Conservation (phyloP, 2,329 filamentous ascomycete species). For the Chalara sp. region DNA sequence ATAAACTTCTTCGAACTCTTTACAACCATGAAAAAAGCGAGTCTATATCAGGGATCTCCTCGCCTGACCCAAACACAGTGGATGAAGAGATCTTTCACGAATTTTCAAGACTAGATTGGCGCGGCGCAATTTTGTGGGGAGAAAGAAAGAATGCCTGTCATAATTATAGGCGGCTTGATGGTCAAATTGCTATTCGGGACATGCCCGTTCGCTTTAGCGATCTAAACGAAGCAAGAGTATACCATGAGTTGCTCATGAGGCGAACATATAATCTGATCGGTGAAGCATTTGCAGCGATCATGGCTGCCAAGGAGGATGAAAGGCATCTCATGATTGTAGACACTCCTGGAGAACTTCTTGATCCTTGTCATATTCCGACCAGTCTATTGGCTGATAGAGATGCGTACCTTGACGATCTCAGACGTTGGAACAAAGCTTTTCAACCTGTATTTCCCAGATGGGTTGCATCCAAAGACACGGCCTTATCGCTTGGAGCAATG, state of each 20-base stretch:
- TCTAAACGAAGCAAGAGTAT: constrained; percentile 8
- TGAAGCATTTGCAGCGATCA: constrained; percentile 6
- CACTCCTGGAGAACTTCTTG: constrained; percentile 6
- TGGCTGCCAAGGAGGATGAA: constrained; percentile 4
- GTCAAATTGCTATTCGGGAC: constrained; percentile 1
- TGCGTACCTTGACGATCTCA: constrained; percentile 2
- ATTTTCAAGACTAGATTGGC: constrained; percentile 6
- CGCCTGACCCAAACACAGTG: constrained; percentile 4
- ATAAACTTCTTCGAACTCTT: constrained; percentile 6
- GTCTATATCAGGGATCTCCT: constrained; percentile 2
- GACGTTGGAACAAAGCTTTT: constrained; percentile 5
- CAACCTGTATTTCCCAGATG: neutral
- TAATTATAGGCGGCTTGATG: constrained; percentile 5
- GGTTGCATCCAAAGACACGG: neutral
- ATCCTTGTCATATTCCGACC: constrained; percentile 6
- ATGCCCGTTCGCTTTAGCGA: constrained; percentile 7
- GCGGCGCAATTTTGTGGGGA: constrained; percentile 7
- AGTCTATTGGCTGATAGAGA: neutral
- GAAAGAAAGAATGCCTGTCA: constrained; percentile 3
- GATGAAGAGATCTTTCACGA: constrained; percentile 11
- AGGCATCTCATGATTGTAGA: constrained; percentile 4
- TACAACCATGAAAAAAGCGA: neutral
- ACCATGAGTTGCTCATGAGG: constrained; percentile 10
- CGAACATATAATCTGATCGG: constrained; percentile 8
- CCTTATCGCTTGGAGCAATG: constrained; percentile 1